Percentiles rank a stretch among this genome's conserved stretches.
These are phyloP conservation scores for Penicillium sp. DNA, from an alignment of 2,329 filamentous ascomycete species.

Conservation along the genomic window DNA sequence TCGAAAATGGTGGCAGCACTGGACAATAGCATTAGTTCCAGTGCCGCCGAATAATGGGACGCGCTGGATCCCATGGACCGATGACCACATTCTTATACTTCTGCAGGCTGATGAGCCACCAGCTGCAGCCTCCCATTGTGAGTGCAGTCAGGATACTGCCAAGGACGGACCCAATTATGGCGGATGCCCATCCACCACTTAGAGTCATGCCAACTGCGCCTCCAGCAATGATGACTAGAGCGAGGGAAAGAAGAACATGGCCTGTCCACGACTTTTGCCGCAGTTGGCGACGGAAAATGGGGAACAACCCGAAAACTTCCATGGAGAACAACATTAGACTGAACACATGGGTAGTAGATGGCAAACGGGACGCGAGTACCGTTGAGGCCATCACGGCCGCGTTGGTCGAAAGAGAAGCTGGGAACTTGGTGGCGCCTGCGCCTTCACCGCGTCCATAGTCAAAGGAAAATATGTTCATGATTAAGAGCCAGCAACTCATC, in stretches of 20 bases:
- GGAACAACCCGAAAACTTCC: conserved; percentile 94
- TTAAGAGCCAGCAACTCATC: conserved; percentile 86
- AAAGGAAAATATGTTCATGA: conserved; percentile 97
- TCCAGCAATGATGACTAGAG: conserved; percentile 75
- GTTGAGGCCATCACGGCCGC: conserved; percentile 95
- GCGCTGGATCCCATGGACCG: conserved; percentile 94
- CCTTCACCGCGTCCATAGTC: conserved; percentile 73
- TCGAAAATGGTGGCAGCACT: background rate
- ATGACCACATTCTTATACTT: conserved; percentile 99
- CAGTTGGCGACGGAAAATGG: conserved; percentile 91
- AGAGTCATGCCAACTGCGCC: conserved; percentile 68
- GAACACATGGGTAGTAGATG: conserved; percentile 90
- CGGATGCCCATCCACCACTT: conserved; percentile 53
- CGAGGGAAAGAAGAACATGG: conserved; percentile 71
- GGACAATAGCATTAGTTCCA: conserved; percentile 34
- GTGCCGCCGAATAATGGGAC: conserved; percentile 57
- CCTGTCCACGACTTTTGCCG: conserved; percentile 77
- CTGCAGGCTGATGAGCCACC: conserved; percentile 96
- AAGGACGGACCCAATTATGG: conserved; percentile 70
- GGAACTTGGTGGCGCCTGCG: conserved; percentile 48
- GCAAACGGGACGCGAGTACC: conserved; percentile 84
- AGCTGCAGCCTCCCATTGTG: conserved; percentile 89
- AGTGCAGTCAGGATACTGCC: conserved; percentile 72
- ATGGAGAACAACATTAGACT: conserved; percentile 93
- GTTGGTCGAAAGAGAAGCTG: conserved; percentile 78